These are phyloP conservation scores for Canavalia gladiata DNA, from an alignment of 306 rosid species.

Conservation along the genomic window DNA sequence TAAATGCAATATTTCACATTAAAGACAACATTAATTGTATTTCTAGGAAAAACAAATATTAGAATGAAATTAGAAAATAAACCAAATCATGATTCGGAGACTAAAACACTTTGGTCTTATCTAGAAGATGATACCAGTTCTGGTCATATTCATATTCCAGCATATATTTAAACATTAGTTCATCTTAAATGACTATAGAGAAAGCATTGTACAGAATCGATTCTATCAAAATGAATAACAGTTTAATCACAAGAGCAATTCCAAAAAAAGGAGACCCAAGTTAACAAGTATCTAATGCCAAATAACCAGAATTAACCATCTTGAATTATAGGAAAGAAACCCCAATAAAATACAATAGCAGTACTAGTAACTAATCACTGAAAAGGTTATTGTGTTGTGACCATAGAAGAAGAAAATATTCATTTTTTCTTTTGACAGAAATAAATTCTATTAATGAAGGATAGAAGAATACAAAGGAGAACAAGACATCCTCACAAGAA, in stretches of 20 bases:
- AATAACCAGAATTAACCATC: background rate
- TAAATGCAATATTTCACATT: conserved; percentile 17
- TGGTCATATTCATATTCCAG: background rate
- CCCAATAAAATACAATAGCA: background rate
- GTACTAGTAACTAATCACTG: background rate
- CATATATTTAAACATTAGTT: background rate
- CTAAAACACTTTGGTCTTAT: conserved; percentile 1
- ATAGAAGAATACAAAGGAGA: background rate
- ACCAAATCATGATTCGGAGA: conserved; percentile 6
- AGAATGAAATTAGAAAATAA: conserved; percentile 32
- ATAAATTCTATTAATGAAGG: background rate
- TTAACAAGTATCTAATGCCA: background rate
- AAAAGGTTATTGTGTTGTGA: background rate
- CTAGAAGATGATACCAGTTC: background rate
- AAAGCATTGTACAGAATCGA: background rate
- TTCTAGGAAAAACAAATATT: conserved; percentile 7
- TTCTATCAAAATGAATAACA: background rate
- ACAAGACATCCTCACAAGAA: background rate
- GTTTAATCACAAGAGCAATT: background rate
- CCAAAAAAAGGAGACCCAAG: background rate
- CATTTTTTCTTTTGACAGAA: background rate
- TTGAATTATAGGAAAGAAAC: background rate
- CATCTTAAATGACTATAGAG: conserved; percentile 3
- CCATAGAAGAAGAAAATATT: background rate
- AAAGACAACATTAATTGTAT: conserved; percentile 11